Conservation (phyloP, 495 filamentous ascomycete genomes). For the Aspergillus saccharolyticus region DNA sequence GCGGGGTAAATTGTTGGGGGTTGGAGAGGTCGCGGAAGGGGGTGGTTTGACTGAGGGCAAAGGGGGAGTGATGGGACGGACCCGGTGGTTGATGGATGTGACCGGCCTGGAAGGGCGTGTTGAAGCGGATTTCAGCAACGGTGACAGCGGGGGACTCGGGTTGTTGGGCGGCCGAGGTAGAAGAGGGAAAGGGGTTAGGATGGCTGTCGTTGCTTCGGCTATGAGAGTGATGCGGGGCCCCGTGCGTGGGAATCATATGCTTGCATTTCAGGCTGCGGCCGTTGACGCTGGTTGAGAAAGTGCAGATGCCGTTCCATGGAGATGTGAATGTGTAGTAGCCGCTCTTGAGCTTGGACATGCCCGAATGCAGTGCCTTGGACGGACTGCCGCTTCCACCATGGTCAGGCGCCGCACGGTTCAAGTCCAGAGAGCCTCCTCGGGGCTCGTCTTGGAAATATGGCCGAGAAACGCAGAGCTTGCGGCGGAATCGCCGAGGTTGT, state of each 20-base stretch:
- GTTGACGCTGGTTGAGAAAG: slow-evolving; percentile 69
- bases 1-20: not conserved
- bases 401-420: slow-evolving; percentile 16
- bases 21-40: slow-evolving; percentile 10
- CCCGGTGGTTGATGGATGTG: slow-evolving; percentile 30
- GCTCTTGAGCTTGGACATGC: slow-evolving; percentile 37
- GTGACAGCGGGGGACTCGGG: slow-evolving; percentile 42
- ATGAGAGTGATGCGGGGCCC: slow-evolving; percentile 1
- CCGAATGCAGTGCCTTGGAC: slow-evolving; percentile 5
- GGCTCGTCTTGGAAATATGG: slow-evolving; percentile 20
- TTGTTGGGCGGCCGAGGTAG: not conserved
- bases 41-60: slow-evolving; percentile 23
- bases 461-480: slow-evolving; percentile 35
- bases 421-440: slow-evolving; percentile 15
- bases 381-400: slow-evolving; percentile 10
- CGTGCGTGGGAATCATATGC: slow-evolving; percentile 51
- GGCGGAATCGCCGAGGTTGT: slow-evolving; percentile 35
- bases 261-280: slow-evolving; percentile 75
- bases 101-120: slow-evolving; percentile 57
- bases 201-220: not conserved
- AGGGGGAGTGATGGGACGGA: slow-evolving; percentile 24
- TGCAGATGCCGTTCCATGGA: slow-evolving; percentile 83
- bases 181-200: not conserved
- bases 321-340: slow-evolving; percentile 60
- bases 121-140: slow-evolving; percentile 85